phyloP scores from a whole-genome alignment of 495 filamentous ascomycete genomes.

The Aspergillus baeticus region DNA sequence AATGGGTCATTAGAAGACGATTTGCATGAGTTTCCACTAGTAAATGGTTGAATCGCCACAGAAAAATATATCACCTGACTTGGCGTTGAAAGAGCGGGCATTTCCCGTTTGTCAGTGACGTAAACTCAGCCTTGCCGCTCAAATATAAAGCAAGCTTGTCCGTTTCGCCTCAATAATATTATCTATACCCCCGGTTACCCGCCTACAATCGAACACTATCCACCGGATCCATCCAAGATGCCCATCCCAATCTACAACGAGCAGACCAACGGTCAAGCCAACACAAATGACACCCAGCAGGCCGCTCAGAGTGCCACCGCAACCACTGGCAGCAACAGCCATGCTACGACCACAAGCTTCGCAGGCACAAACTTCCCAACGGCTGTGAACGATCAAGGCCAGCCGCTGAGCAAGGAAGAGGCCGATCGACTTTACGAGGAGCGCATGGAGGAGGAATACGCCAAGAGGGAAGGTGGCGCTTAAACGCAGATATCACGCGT shows the following conservation, averaged over 20 bases:
- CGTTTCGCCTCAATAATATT: no score
- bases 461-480: conserved; percentile 72
- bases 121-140: background rate
- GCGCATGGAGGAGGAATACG: conserved; percentile 75
- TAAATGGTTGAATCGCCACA: background rate
- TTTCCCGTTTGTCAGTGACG: background rate
- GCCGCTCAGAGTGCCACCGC: background rate
- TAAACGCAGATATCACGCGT: conserved; percentile 19
- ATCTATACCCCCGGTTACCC: no score
- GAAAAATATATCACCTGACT: background rate
- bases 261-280: background rate
- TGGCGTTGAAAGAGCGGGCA: background rate
- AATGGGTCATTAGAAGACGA: no score
- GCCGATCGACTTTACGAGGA: conserved; percentile 65
- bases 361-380: background rate
- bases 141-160: background rate
- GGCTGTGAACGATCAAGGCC: conserved; percentile 16
- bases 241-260: conserved; percentile 11
- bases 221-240: conserved; percentile 8
- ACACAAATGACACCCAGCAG: background rate
- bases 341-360: background rate
- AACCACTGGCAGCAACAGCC: background rate
- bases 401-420: conserved; percentile 47
- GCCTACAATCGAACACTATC: background rate
- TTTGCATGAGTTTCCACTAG: background rate